phyloP scores from a whole-genome alignment of 2,329 filamentous ascomycete genomes.

The Parascedosporium putredinis region DNA sequence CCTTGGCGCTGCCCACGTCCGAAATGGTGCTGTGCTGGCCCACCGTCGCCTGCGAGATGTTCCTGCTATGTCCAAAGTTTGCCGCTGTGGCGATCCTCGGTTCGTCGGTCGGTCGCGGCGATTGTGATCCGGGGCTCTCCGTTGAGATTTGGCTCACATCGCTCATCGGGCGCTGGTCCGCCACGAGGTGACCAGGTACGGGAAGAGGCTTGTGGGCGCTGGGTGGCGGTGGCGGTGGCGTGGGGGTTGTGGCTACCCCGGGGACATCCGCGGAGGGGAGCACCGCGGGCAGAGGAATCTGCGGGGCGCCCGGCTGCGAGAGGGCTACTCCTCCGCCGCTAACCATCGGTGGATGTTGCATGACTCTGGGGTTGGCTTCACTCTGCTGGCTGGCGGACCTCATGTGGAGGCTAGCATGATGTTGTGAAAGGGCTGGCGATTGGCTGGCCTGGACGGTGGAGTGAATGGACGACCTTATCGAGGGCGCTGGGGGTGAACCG shows the following conservation, averaged over 20 bases:
- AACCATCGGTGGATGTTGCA: neutral
- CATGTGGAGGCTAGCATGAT: neutral
- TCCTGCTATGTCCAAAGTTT: constrained; percentile 3
- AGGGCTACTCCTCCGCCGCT: neutral
- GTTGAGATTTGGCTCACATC: neutral
- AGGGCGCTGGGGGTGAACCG: neutral
- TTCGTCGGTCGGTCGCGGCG: neutral
- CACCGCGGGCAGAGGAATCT: neutral
- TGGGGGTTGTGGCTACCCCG: neutral
- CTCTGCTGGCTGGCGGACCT: neutral
- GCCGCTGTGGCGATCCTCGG: too few species aligned
- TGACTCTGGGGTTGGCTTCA: neutral
- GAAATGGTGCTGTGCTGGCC: constrained; percentile 11
- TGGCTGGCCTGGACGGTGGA: neutral
- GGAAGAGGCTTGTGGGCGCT: constrained; percentile 1
- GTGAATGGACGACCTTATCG: too few species aligned
- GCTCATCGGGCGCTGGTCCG: neutral
- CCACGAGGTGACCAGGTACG: neutral
- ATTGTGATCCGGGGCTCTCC: neutral
- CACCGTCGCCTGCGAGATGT: constrained; percentile 5
- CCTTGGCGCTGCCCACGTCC: constrained; percentile 7
- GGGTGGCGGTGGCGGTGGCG: neutral
- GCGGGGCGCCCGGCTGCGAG: neutral
- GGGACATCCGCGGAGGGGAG: neutral
- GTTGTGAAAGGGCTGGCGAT: neutral